These are phyloP conservation scores for Apiospora saccharicola DNA, from an alignment of 2,329 filamentous ascomycete genomes.

Conservation along the genomic window DNA sequence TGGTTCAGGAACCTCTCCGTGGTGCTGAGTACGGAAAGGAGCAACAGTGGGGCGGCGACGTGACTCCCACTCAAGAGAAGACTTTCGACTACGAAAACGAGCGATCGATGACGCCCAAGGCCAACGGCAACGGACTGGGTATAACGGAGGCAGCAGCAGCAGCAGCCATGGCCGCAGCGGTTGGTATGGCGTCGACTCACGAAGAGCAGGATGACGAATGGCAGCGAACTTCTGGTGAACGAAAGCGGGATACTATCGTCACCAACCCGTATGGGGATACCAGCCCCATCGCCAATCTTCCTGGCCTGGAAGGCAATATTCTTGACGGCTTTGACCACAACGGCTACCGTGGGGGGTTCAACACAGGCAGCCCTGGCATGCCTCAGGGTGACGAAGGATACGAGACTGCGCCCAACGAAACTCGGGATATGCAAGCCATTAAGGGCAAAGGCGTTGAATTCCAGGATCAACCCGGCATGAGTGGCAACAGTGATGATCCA, in stretches of 20 bases:
- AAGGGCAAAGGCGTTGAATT: slow-evolving; percentile 66
- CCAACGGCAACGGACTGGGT: slow-evolving; percentile 49
- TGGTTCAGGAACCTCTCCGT: slow-evolving; percentile 77
- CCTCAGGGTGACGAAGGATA: slow-evolving; percentile 86
- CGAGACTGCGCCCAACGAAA: slow-evolving; percentile 73
- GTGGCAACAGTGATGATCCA: slow-evolving; percentile 67
- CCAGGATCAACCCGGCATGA: slow-evolving; percentile 58
- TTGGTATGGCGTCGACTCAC: slow-evolving; percentile 53
- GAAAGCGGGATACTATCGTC: slow-evolving; percentile 70
- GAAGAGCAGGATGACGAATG: slow-evolving; percentile 72
- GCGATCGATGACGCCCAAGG: slow-evolving; percentile 40
- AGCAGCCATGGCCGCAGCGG: slow-evolving; percentile 60
- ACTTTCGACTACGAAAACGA: slow-evolving; percentile 42
- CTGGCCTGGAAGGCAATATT: slow-evolving; percentile 59
- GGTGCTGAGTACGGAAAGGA: slow-evolving; percentile 47
- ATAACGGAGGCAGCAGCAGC: slow-evolving; percentile 57
- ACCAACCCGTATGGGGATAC: slow-evolving; percentile 73
- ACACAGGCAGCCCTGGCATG: slow-evolving; percentile 65
- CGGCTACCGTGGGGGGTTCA: slow-evolving; percentile 53
- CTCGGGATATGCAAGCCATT: slow-evolving; percentile 56
- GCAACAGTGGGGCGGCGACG: slow-evolving; percentile 42
- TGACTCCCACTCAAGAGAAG: slow-evolving; percentile 44
- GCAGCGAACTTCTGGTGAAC: slow-evolving; percentile 67
- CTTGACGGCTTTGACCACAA: slow-evolving; percentile 49
- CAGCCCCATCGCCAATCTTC: slow-evolving; percentile 66